Evolutionary conservation across 257 asterid species (phyloP), one percentile per base, ranked within the genome.

Genomic region (Anisodus tanguticus): DNA sequence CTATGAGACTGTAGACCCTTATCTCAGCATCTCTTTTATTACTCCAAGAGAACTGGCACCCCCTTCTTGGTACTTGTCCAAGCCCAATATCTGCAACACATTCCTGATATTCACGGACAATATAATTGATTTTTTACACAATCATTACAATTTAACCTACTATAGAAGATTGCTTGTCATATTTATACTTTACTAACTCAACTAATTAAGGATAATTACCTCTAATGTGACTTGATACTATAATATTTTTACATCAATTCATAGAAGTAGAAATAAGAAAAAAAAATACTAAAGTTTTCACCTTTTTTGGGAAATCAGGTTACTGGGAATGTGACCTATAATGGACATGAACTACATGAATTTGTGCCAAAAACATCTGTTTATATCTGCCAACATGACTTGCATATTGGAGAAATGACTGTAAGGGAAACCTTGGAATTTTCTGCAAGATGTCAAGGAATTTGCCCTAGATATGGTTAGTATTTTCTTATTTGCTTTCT

Each of bases 341-440:
- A 93, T n/a, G 97, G 95, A 3, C 93, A 92, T 57, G 88, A 58
- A 79, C 37, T 91, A 88, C 77, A 93, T 3, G 95, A 93, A 80
- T 93, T 93, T 59, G 86, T 92, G 2, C 93, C 97, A 0, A 89
- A 89, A 87, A 91, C 95, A 1, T 90, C 94, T 66, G 91, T 95
- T 0, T 93, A 93, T 69, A 92, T 93, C 13, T 92, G 97, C 80
- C 97, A 92, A 39, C 85, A 89, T 58, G 96, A 91, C 83, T 79
- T 91, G 6, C 98, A 94, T 77, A 89, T 94, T 2, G 95, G 93
- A 79, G 95, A 94, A 86, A 89, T 94, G 95, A 94, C 98, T 7
- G 97, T 93, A 0, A 87, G 93, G 84, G 98, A 94, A 83, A 94
- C 98, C 17, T 82, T 94, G 39, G 94, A 91, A 0, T 94, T 91